These are phyloP conservation scores for Nectriaceae sp. DNA, from an alignment of 2,329 filamentous ascomycete species.

Conservation along the genomic window DNA sequence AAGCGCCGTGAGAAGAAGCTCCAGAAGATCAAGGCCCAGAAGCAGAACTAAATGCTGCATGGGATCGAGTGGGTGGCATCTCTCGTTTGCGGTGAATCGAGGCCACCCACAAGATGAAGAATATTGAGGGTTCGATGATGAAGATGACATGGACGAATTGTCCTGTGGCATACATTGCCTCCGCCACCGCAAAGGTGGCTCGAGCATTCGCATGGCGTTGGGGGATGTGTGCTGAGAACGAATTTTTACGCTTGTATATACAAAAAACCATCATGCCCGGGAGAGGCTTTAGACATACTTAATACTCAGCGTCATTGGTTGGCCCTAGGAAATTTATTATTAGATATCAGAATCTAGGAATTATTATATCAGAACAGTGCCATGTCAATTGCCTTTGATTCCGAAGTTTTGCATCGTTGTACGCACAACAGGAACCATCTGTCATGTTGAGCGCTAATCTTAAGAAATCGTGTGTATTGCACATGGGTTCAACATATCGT, in stretches of 20 bases:
- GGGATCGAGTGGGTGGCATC: slow-evolving; percentile 8
- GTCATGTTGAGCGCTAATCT: too few relatives aligned
- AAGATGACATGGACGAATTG: slow-evolving; percentile 26
- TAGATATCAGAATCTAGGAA: too few relatives aligned
- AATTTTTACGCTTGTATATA: slow-evolving; percentile 34
- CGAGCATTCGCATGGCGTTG: slow-evolving; percentile 34
- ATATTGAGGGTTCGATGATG: slow-evolving; percentile 17
- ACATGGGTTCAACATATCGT: too few relatives aligned
- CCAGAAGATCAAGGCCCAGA: slow-evolving; percentile 64
- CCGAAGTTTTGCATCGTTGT: too few relatives aligned
- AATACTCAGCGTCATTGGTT: slow-evolving; percentile 36
- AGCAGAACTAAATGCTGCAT: slow-evolving; percentile 55
- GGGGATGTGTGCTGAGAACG: slow-evolving; percentile 28
- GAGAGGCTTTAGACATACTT: slow-evolving; percentile 34
- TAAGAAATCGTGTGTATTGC: too few relatives aligned
- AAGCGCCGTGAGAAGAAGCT: slow-evolving; percentile 78
- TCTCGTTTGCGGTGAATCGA: slow-evolving; percentile 28
- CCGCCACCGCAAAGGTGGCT: slow-evolving; percentile 19
- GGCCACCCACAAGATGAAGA: slow-evolving; percentile 10
- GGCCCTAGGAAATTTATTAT: slow-evolving; percentile 8
- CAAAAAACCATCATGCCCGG: slow-evolving; percentile 23
- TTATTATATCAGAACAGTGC: too few relatives aligned
- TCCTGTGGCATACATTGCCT: slow-evolving; percentile 17
- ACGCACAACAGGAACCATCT: too few relatives aligned
- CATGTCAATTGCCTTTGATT: too few relatives aligned